Evolutionary conservation across 495 filamentous ascomycete genomes (phyloP).

Genomic region (Evernia prunastri): DNA sequence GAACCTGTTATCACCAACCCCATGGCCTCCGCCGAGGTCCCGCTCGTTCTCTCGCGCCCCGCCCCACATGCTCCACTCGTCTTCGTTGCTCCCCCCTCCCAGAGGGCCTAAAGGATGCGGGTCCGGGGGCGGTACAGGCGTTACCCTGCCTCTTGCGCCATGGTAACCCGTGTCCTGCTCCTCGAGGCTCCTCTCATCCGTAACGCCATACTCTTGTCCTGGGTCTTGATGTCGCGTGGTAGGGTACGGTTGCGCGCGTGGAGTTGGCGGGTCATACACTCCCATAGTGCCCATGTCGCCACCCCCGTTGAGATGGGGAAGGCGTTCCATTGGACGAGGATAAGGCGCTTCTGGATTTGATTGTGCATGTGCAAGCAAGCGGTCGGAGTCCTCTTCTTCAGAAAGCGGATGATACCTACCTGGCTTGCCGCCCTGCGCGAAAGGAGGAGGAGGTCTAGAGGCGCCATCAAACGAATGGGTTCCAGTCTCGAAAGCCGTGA

Average conservation of each 20-base stretch:
- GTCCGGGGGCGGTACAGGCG: slow-evolving; percentile 21
- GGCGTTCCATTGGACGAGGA: slow-evolving; percentile 24
- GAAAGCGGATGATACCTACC: slow-evolving; percentile 15
- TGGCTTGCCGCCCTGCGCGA: slow-evolving; percentile 11
- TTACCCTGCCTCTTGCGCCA: slow-evolving; percentile 7
- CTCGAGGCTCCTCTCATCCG: slow-evolving; percentile 13
- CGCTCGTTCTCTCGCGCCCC: slow-evolving; percentile 17
- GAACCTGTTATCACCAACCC: slow-evolving; percentile 22
- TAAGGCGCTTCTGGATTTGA: slow-evolving; percentile 9
- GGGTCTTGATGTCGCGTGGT: background rate
- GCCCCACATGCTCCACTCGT: background rate
- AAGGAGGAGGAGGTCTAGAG: background rate
- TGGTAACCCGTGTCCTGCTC: slow-evolving; percentile 21
- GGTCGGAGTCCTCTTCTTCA: slow-evolving; percentile 20
- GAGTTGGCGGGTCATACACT: slow-evolving; percentile 18
- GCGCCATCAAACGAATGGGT: slow-evolving; percentile 12
- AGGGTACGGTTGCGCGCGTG: background rate
- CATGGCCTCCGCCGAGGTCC: slow-evolving; percentile 19
- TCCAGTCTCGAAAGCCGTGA: slow-evolving; percentile 21
- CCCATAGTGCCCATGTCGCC: slow-evolving; percentile 16
- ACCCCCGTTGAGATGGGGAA: slow-evolving; percentile 11
- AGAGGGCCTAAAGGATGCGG: slow-evolving; percentile 21
- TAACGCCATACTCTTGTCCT: background rate
- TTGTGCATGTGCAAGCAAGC: slow-evolving; percentile 17
- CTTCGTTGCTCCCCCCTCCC: background rate